Percentiles rank a stretch among this genome's conserved stretches.
phyloP scores from a whole-genome alignment of 805 yeast species.

The Clavispora asparagi region DNA sequence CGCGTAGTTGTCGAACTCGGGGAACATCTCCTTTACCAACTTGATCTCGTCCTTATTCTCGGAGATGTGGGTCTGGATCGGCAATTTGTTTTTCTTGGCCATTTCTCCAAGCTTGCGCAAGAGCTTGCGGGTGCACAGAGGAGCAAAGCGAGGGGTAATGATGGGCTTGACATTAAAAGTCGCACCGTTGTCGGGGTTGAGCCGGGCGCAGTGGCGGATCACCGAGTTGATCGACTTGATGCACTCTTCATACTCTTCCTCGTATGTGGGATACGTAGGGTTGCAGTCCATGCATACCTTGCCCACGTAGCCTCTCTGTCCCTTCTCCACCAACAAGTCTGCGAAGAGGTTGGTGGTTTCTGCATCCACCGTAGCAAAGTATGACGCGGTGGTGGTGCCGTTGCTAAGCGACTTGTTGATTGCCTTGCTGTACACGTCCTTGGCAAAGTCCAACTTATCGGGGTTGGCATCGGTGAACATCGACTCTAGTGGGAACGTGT shows the following conservation, averaged over 20 bases:
- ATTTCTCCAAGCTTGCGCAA: conserved; percentile 60
- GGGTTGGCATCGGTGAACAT: conserved; percentile 35
- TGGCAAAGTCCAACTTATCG: conserved; percentile 48
- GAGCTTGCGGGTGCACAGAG: conserved; percentile 66
- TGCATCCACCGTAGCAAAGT: conserved; percentile 80
- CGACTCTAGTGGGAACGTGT: conserved; percentile 87
- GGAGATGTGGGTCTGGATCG: conserved; percentile 86
- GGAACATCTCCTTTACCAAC: conserved; percentile 70
- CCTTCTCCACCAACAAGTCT: conserved; percentile 54
- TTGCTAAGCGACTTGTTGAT: conserved; percentile 62
- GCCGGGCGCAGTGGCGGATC: conserved; percentile 47
- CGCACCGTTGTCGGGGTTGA: conserved; percentile 44
- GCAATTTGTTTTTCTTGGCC: conserved; percentile 44
- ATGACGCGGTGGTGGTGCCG: conserved; percentile 92
- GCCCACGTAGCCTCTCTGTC: conserved; percentile 89
- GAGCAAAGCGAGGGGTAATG: conserved; percentile 91
- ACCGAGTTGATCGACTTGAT: conserved; percentile 49
- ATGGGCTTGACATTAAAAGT: conserved; percentile 60
- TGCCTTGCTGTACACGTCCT: conserved; percentile 57
- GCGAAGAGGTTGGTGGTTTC: conserved; percentile 75
- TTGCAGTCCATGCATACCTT: conserved; percentile 91
- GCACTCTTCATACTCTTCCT: conserved; percentile 56
- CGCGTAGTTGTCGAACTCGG: conserved; percentile 63
- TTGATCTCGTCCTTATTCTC: conserved; percentile 74
- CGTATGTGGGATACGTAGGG: conserved; percentile 57